Percentiles rank a stretch among this genome's conserved stretches.
These are phyloP conservation scores for Candida wancherniae DNA, from an alignment of 805 yeast genomes.

Conservation along the genomic window DNA sequence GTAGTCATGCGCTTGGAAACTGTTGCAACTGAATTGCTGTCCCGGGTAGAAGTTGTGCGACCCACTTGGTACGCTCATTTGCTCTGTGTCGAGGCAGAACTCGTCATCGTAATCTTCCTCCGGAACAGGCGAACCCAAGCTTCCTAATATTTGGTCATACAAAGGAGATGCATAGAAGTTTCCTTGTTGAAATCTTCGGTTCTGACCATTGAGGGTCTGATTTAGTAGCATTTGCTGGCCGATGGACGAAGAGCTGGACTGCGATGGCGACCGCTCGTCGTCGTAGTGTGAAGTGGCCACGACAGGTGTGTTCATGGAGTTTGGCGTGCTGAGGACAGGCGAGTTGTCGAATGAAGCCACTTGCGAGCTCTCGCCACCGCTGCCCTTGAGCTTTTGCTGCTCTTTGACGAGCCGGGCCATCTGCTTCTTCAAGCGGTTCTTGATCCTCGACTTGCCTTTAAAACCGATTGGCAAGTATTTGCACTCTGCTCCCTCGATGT, in stretches of 20 bases:
- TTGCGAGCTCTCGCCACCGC: slow-evolving; percentile 6
- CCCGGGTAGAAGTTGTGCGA: not conserved
- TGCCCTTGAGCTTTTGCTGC: slow-evolving; percentile 13
- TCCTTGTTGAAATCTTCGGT: slow-evolving; percentile 2
- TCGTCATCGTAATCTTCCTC: slow-evolving; percentile 39
- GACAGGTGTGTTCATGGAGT: slow-evolving; percentile 14
- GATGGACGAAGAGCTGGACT: slow-evolving; percentile 10
- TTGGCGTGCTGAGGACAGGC: slow-evolving; percentile 17
- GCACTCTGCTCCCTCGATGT: slow-evolving; percentile 49
- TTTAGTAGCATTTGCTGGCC: slow-evolving; percentile 5
- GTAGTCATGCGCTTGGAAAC: too few species aligned
- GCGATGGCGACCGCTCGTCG: slow-evolving; percentile 15
- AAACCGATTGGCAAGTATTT: slow-evolving; percentile 39
- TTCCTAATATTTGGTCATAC: slow-evolving; percentile 3
- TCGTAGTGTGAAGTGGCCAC: slow-evolving; percentile 14
- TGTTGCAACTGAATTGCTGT: too few species aligned
- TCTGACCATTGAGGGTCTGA: slow-evolving; percentile 5
- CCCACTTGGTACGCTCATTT: slow-evolving; percentile 21
- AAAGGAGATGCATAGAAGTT: slow-evolving; percentile 3
- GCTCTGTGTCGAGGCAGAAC: slow-evolving; percentile 40
- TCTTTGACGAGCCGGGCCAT: slow-evolving; percentile 21
- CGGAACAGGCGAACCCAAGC: not conserved
- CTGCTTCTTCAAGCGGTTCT: slow-evolving; percentile 38
- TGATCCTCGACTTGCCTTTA: slow-evolving; percentile 40
- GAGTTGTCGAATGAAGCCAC: too few species aligned